Conservation (phyloP, 306 rosid genomes). For the Fragaria iinumae region DNA sequence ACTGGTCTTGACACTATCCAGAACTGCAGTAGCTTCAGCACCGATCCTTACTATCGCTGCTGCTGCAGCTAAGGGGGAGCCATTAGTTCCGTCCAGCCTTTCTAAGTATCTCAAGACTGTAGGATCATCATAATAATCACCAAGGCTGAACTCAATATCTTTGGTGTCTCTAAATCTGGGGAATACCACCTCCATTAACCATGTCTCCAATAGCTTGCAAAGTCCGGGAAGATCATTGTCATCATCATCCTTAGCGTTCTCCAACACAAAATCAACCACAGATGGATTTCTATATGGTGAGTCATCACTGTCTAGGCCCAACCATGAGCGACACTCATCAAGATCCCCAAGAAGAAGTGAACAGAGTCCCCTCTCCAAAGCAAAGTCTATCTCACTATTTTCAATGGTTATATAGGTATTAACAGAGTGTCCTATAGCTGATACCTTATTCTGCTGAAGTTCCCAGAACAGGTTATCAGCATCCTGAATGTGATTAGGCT, state of each 20-base stretch:
- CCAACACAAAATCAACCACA: constrained; percentile 69
- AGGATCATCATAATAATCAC: constrained; percentile 94
- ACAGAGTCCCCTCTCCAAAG: constrained; percentile 93
- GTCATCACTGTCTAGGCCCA: constrained; percentile 71
- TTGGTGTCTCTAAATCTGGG: constrained; percentile 90
- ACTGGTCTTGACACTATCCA: constrained; percentile 79
- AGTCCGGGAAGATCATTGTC: constrained; percentile 92
- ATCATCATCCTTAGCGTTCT: constrained; percentile 70
- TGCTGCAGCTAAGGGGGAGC: constrained; percentile 95
- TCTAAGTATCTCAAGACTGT: constrained; percentile 81
- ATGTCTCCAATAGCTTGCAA: constrained; percentile 85
- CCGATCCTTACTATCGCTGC: constrained; percentile 94
- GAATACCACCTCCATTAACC: constrained; percentile 92
- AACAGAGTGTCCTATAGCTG: constrained; percentile 44
- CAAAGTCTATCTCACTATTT: constrained; percentile 76
- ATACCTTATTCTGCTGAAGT: constrained; percentile 82
- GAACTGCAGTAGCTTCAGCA: constrained; percentile 93
- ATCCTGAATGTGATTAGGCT: constrained; percentile 87
- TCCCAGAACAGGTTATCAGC: constrained; percentile 88
- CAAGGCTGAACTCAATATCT: constrained; percentile 65
- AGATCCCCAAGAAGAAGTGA: constrained; percentile 94
- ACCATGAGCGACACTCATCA: constrained; percentile 76
- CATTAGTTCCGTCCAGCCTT: constrained; percentile 70
- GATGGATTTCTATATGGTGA: constrained; percentile 84
- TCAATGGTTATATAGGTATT: constrained; percentile 49